Conservation (phyloP, 345 rosid species). For the Dovyalis caffra region DNA sequence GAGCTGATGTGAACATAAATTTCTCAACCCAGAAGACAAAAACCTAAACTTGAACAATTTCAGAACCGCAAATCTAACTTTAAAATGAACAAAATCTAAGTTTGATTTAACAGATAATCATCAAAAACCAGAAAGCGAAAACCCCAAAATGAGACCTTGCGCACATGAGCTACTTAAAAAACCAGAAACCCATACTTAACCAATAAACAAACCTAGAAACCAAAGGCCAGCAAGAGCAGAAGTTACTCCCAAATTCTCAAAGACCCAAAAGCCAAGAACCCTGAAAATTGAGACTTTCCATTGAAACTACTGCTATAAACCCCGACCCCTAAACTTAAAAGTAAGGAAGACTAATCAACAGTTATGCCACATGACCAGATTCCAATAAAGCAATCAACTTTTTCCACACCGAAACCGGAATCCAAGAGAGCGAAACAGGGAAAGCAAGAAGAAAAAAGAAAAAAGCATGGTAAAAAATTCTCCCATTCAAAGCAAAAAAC, state of each 20-base stretch:
- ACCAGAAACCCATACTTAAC: not conserved
- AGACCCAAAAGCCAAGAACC: not conserved
- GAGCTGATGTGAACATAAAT: not conserved
- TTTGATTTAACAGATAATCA: not conserved
- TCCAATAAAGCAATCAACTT: not conserved
- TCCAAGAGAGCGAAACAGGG: constrained; percentile 8
- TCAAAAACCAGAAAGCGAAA: not conserved
- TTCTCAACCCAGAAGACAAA: not conserved
- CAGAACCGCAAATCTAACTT: not conserved
- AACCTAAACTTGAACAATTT: not conserved
- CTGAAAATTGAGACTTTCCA: not conserved
- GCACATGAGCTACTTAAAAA: not conserved
- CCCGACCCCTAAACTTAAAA: not conserved
- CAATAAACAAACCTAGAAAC: not conserved
- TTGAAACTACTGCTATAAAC: not conserved
- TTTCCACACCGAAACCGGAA: not conserved
- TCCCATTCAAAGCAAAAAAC: not conserved
- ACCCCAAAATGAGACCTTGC: not conserved
- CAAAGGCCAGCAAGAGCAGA: not conserved
- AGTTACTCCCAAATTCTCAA: not conserved
- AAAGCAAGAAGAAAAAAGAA: too few species aligned
- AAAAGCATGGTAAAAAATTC: too few species aligned
- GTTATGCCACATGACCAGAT: not conserved
- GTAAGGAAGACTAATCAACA: not conserved
- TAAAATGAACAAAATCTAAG: not conserved